A percentile compares a stretch with the other conserved stretches of the same genome.
phyloP scores from a whole-genome alignment of 164 flowering plant genomes.

The Tetracentron sinense region DNA sequence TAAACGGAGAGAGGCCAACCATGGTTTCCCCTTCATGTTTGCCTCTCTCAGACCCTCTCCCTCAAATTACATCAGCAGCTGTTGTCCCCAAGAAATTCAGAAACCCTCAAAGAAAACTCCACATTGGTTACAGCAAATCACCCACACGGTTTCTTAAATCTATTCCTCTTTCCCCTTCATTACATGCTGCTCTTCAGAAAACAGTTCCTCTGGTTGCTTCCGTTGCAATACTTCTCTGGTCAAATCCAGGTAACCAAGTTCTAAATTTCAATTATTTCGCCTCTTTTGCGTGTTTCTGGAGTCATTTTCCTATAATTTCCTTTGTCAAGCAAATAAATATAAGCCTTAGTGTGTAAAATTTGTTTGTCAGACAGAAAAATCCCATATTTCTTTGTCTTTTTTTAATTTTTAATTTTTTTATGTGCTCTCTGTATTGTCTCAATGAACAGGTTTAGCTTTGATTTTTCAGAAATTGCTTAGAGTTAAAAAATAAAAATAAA shows the following conservation, averaged over 20 bases:
- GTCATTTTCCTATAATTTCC: not conserved
- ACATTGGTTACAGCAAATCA: conserved; percentile 2
- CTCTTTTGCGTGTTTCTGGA: too few species aligned
- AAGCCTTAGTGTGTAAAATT: too few species aligned
- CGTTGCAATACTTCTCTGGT: conserved; percentile 36
- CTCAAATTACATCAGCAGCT: conserved; percentile 8
- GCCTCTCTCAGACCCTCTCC: conserved; percentile 16
- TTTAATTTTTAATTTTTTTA: too few species aligned
- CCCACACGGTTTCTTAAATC: conserved; percentile 12
- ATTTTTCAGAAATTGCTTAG: too few species aligned
- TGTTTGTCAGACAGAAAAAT: too few species aligned
- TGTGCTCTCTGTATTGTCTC: too few species aligned
- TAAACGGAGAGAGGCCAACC: conserved; percentile 11
- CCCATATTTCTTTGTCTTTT: too few species aligned
- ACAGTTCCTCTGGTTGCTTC: conserved; percentile 48
- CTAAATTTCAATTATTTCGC: not conserved
- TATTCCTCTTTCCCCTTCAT: conserved; percentile 7
- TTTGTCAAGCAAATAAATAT: not conserved
- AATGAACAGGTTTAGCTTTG: too few species aligned
- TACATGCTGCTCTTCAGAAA: conserved; percentile 14
- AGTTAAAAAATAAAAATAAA: too few species aligned
- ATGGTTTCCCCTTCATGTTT: conserved; percentile 31
- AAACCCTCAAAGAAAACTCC: conserved; percentile 10
- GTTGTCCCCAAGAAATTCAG: conserved; percentile 10
- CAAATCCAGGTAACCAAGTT: conserved; percentile 39